Evolutionary conservation across 371 early-diverging fungal genomes (phyloP).

Genomic region (Phascolomyces articulosus): DNA sequence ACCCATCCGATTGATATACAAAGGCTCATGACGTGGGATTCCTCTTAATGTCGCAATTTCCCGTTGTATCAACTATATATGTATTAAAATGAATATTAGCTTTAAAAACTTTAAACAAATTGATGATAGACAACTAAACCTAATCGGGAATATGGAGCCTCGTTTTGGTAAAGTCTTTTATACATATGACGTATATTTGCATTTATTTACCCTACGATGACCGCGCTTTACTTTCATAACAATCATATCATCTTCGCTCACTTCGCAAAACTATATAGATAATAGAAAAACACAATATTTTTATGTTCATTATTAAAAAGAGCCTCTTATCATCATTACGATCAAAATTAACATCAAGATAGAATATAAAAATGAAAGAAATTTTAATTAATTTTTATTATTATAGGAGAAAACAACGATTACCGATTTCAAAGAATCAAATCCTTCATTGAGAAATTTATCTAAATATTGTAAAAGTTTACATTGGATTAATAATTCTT

Average conservation of each 20-base stretch:
- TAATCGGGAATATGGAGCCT: constrained; percentile 3
- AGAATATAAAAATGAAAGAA: too few relatives aligned
- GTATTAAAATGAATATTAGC: background rate
- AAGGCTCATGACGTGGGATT: constrained; percentile 19
- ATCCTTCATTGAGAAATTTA: constrained; percentile 45
- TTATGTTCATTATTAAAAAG: too few relatives aligned
- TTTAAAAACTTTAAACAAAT: background rate
- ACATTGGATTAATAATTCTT: constrained; percentile 36
- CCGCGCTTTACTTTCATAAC: constrained; percentile 51
- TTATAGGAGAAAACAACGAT: too few relatives aligned
- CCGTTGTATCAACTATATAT: constrained; percentile 25
- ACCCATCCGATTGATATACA: constrained; percentile 7
- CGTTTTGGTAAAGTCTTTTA: background rate
- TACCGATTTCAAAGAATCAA: constrained; percentile 50
- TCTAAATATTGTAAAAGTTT: constrained; percentile 35
- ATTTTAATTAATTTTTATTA: too few relatives aligned
- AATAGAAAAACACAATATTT: background rate
- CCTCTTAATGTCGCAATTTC: constrained; percentile 35
- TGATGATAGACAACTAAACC: constrained; percentile 5
- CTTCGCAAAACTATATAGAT: constrained; percentile 23
- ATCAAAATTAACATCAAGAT: too few relatives aligned
- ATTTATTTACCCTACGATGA: constrained; percentile 45
- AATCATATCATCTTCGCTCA: constrained; percentile 48
- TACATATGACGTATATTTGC: too few relatives aligned
- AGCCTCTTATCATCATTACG: too few relatives aligned